These are phyloP conservation scores for Beauveria medogensis DNA, from an alignment of 2,329 filamentous ascomycete genomes.

Conservation along the genomic window DNA sequence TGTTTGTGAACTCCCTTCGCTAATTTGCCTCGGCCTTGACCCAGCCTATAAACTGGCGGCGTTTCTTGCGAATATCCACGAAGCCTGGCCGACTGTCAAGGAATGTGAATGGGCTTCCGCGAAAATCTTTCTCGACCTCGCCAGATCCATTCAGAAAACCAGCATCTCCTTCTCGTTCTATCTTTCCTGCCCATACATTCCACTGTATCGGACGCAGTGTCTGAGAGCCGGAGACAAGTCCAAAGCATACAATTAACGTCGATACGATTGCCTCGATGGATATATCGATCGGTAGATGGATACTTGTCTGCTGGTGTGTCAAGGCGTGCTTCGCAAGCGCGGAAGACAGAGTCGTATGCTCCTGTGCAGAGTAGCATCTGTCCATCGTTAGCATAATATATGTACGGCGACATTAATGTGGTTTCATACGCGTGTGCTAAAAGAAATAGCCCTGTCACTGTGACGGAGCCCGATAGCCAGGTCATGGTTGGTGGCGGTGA, in stretches of 20 bases:
- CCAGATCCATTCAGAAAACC: conserved; percentile 50
- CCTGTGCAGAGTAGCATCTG: conserved; percentile 94
- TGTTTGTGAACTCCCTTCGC: conserved; percentile 10
- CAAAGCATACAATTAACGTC: conserved; percentile 71
- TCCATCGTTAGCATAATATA: background rate
- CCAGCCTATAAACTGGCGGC: conserved; percentile 74
- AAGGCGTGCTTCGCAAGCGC: conserved; percentile 37
- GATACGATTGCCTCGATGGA: conserved; percentile 76
- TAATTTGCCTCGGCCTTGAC: conserved; percentile 33
- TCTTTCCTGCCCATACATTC: conserved; percentile 72
- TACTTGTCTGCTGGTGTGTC: conserved; percentile 31
- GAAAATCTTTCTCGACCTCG: conserved; percentile 60
- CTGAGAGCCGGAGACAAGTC: conserved; percentile 71
- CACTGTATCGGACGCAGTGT: conserved; percentile 78
- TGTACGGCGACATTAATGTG: background rate
- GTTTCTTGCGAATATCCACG: conserved; percentile 75
- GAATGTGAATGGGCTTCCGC: conserved; percentile 70
- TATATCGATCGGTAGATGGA: conserved; percentile 73
- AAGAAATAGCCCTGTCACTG: conserved; percentile 66
- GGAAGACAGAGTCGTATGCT: conserved; percentile 71
- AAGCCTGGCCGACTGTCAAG: conserved; percentile 80
- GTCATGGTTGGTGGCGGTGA: conserved; percentile 44
- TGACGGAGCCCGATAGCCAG: conserved; percentile 62
- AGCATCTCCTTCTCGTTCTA: conserved; percentile 66
- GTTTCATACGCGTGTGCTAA: conserved; percentile 74